phyloP scores from a whole-genome alignment of 768 basidiomycete genomes.

The Collybia sordida region DNA sequence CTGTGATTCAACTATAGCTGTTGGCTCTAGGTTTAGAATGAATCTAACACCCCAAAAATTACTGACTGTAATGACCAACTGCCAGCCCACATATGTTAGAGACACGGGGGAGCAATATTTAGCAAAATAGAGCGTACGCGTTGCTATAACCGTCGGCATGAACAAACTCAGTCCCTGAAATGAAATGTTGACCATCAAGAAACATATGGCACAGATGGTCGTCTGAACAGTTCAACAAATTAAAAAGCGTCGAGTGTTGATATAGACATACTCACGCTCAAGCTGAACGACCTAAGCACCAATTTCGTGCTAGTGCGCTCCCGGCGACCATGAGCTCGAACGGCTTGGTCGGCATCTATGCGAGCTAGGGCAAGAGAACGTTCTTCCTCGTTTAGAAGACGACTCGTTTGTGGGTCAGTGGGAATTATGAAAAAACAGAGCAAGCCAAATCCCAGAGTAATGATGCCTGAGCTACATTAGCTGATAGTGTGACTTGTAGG shows the following conservation, averaged over 20 bases:
- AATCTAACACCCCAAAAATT: background rate
- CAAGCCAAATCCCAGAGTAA: slow-evolving; percentile 35
- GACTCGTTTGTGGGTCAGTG: slow-evolving; percentile 31
- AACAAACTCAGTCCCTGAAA: slow-evolving; percentile 28
- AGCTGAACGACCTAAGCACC: slow-evolving; percentile 28
- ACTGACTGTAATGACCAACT: slow-evolving; percentile 27
- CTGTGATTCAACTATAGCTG: slow-evolving; percentile 44
- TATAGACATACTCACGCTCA: slow-evolving; percentile 25
- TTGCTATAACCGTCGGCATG: slow-evolving; percentile 42
- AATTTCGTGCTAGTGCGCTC: slow-evolving; percentile 28
- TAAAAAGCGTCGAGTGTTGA: background rate
- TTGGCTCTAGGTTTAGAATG: background rate
- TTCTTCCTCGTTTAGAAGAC: slow-evolving; percentile 31
- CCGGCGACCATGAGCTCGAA: slow-evolving; percentile 22
- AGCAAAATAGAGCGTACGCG: slow-evolving; percentile 31
- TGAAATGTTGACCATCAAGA: slow-evolving; percentile 26
- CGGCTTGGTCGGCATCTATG: slow-evolving; percentile 33
- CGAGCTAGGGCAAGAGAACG: slow-evolving; percentile 31
- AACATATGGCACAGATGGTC: slow-evolving; percentile 17
- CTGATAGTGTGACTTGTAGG: background rate
- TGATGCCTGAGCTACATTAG: slow-evolving; percentile 20
- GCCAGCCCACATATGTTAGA: background rate
- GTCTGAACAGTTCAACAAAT: slow-evolving; percentile 12
- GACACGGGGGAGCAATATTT: background rate
- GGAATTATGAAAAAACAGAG: slow-evolving; percentile 35